A percentile compares a stretch with the other conserved stretches of the same genome.
Conservation (phyloP, 345 rosid species). For the Gossypium turneri region DNA sequence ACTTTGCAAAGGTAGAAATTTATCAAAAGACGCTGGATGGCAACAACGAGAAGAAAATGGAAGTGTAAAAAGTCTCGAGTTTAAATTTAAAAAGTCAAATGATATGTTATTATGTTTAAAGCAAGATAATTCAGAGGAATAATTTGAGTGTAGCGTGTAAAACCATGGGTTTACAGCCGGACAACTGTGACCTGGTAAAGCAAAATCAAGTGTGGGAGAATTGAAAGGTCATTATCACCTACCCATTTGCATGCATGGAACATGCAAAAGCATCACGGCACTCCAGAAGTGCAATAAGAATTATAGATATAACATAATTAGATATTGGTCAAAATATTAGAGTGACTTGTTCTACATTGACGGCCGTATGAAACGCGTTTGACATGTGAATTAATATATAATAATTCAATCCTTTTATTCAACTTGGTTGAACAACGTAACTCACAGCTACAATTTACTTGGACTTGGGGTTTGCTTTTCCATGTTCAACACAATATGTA, state of each 20-base stretch:
- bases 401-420: background rate
- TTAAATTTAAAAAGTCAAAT: no score
- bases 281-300: background rate
- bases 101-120: background rate
- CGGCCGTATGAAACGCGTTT: background rate
- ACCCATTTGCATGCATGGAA: background rate
- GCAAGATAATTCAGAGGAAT: background rate
- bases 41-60: no score
- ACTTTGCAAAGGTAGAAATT: background rate
- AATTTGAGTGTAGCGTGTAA: no score
- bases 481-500: background rate
- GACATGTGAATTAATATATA: background rate
- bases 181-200: no score
- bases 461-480: background rate
- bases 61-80: no score
- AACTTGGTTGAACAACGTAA: background rate
- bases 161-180: no score
- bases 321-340: background rate
- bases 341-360: background rate
- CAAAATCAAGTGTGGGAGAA: no score
- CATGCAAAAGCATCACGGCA: background rate
- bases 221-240: background rate
- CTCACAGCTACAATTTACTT: background rate
- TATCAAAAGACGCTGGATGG: background rate
- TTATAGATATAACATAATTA: no score